These are phyloP conservation scores for Geotrichum phurueaensis DNA, from an alignment of 1,139 yeast species.

Conservation along the genomic window DNA sequence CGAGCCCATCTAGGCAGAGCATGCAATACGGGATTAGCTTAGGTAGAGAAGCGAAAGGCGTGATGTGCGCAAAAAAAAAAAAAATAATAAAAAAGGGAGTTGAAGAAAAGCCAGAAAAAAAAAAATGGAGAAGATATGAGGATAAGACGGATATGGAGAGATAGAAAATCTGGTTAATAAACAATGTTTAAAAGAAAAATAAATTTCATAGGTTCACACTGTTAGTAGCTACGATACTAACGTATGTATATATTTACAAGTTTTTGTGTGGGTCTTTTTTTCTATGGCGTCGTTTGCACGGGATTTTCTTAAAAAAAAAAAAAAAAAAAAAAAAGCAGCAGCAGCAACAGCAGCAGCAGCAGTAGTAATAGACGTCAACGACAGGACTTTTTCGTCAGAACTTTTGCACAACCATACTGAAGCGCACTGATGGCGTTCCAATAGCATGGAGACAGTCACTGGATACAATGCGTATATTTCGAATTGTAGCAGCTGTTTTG, in stretches of 20 bases:
- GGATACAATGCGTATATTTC: not conserved
- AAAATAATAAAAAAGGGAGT: not conserved
- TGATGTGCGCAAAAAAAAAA: not conserved
- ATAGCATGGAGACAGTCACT: not conserved
- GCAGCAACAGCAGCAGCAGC: not conserved
- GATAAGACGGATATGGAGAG: not conserved
- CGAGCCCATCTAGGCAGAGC: slow-evolving; percentile 5
- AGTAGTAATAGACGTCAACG: too few species aligned
- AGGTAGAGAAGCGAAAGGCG: not conserved
- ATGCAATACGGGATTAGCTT: not conserved
- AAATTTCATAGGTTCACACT: not conserved
- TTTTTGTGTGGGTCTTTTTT: not conserved
- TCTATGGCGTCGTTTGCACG: not conserved
- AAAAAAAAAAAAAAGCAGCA: not conserved
- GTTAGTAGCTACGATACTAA: not conserved
- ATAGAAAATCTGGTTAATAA: not conserved
- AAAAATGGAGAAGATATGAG: not conserved
- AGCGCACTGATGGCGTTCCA: not conserved
- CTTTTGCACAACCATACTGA: too few species aligned
- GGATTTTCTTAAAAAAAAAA: not conserved
- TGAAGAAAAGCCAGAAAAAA: not conserved
- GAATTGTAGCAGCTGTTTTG: not conserved
- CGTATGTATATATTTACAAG: too few species aligned
- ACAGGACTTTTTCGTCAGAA: too few species aligned
- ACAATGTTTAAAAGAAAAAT: not conserved